These are phyloP conservation scores for Linderniella brevidens DNA, from an alignment of 257 asterid genomes.

Conservation along the genomic window DNA sequence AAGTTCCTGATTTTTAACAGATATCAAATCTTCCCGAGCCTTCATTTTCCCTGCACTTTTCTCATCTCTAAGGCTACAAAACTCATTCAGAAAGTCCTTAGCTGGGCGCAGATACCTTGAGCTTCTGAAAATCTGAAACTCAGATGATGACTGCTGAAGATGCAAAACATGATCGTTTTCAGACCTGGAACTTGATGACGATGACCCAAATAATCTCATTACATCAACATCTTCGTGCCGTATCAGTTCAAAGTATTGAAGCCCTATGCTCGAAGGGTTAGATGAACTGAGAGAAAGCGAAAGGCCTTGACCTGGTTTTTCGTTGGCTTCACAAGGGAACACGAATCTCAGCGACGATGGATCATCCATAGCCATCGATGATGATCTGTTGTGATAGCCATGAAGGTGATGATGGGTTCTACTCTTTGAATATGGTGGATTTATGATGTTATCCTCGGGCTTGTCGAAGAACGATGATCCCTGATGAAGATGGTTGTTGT, in stretches of 20 bases:
- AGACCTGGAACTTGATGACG: conserved; percentile 31
- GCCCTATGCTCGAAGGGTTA: conserved; percentile 36
- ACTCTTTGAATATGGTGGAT: too few species aligned
- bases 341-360: conserved; percentile 40
- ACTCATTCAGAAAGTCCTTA: conserved; percentile 60
- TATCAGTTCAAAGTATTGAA: conserved; percentile 55
- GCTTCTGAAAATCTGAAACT: conserved; percentile 19
- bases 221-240: background rate
- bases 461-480: too few species aligned
- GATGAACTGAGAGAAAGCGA: conserved; percentile 66
- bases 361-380: conserved; percentile 18
- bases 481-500: too few species aligned
- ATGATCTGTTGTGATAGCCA: conserved; percentile 13
- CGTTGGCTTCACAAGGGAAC: conserved; percentile 56
- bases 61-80: conserved; percentile 41
- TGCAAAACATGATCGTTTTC: background rate
- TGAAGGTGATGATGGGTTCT: too few species aligned
- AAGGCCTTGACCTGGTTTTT: conserved; percentile 78
- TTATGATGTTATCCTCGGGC: too few species aligned
- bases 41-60: conserved; percentile 8
- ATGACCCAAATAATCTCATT: conserved; percentile 20
- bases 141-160: conserved; percentile 6
- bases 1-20: conserved; percentile 28
- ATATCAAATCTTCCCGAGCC: conserved; percentile 11
- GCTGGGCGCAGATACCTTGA: conserved; percentile 53